Conservation (phyloP, 2,329 filamentous ascomycete species). For the Phoma sp. region DNA sequence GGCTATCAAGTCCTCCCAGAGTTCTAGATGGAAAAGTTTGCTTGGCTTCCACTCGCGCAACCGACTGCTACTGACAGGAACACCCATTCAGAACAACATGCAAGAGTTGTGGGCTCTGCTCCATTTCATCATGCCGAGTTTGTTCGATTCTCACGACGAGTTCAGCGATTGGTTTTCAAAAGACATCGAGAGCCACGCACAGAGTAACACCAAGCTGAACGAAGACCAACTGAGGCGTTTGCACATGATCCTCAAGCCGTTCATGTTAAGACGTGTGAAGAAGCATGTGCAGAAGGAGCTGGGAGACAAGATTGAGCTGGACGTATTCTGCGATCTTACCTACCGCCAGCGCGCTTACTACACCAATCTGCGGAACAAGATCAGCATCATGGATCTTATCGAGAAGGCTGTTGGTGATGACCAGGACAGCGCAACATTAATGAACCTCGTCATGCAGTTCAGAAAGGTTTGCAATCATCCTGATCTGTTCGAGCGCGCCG, state of each 20-base stretch:
- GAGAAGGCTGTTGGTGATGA: constrained; percentile 97
- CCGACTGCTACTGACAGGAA: constrained; percentile 89
- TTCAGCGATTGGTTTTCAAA: constrained; percentile 96
- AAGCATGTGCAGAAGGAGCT: constrained; percentile 99
- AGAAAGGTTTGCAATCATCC: constrained; percentile 99
- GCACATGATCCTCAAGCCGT: constrained; percentile 98
- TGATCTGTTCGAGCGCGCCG: constrained; percentile 93
- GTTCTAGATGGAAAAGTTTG: constrained; percentile 95
- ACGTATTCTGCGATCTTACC: constrained; percentile 95
- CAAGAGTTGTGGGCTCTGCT: constrained; percentile 96
- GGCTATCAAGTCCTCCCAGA: constrained; percentile 97
- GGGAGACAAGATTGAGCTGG: constrained; percentile 96
- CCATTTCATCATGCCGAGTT: constrained; percentile 99
- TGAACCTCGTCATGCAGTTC: constrained; percentile 99
- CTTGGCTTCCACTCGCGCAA: constrained; percentile 95
- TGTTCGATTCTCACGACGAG: constrained; percentile 93
- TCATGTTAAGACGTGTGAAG: constrained; percentile 99
- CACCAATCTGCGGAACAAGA: constrained; percentile 89
- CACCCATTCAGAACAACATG: constrained; percentile 99
- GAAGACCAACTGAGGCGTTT: constrained; percentile 96
- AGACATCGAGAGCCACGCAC: constrained; percentile 96
- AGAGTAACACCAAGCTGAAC: constrained; percentile 99
- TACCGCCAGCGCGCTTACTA: constrained; percentile 96
- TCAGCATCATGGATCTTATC: constrained; percentile 97
- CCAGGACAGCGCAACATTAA: constrained; percentile 90